These are phyloP conservation scores for Cercospora zeae-maydis DNA, from an alignment of 2,329 filamentous ascomycete species.

Conservation along the genomic window DNA sequence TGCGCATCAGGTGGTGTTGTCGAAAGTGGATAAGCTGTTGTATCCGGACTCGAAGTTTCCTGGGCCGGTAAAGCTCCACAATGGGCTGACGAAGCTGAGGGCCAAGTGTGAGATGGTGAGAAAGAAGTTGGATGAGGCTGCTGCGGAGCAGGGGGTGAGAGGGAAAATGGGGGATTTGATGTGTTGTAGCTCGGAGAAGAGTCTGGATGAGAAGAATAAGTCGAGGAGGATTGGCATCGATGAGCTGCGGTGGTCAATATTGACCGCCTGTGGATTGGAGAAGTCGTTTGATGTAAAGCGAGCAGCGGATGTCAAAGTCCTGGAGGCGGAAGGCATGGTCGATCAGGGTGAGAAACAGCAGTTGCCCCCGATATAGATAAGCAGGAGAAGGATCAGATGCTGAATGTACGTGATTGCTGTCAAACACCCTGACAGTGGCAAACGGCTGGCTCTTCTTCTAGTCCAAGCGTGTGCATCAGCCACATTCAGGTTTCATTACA, in stretches of 20 bases:
- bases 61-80: constrained; percentile 29
- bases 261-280: constrained; percentile 60
- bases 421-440: not conserved
- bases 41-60: constrained; percentile 29
- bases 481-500: not conserved
- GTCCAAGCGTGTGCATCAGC: not conserved
- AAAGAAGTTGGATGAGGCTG: constrained; percentile 43
- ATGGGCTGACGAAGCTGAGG: constrained; percentile 36
- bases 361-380: not conserved
- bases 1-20: constrained; percentile 63
- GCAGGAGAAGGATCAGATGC: not conserved
- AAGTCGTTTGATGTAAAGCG: constrained; percentile 1
- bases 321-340: not conserved
- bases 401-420: no score
- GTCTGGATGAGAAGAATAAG: constrained; percentile 45
- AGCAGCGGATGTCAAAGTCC: constrained; percentile 2
- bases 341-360: not conserved
- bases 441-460: not conserved
- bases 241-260: constrained; percentile 60
- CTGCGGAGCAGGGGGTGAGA: constrained; percentile 33
- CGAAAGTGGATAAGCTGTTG: constrained; percentile 61
- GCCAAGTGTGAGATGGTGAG: constrained; percentile 40
- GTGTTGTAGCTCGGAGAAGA: constrained; percentile 54
- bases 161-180: constrained; percentile 57
- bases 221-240: constrained; percentile 59